Evolutionary conservation across 495 filamentous ascomycete species (phyloP).

Genomic region (Aspergillus hancockii): DNA sequence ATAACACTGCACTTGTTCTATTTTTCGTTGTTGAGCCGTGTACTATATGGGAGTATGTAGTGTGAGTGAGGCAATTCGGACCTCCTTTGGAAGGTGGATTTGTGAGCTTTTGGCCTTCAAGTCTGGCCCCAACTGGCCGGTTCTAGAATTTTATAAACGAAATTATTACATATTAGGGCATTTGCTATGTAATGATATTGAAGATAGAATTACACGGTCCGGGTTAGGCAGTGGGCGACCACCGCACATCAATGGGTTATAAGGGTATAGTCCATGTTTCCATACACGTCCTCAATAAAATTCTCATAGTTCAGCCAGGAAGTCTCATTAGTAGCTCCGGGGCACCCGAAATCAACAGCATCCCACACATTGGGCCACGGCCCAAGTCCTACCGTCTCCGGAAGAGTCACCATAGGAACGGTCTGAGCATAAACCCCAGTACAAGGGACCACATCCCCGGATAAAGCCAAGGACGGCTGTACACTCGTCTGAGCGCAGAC

Average conservation of each 20-base stretch:
- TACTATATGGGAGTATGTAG: slow-evolving; percentile 24
- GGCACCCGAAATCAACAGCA: slow-evolving; percentile 26
- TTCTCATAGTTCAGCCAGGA: slow-evolving; percentile 38
- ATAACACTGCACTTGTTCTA: slow-evolving; percentile 5
- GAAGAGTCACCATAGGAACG: neutral
- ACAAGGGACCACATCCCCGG: neutral
- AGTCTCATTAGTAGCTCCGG: slow-evolving; percentile 17
- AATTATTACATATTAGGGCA: neutral
- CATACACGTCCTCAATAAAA: slow-evolving; percentile 37
- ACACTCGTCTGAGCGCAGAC: slow-evolving; percentile 9
- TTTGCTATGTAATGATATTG: neutral
- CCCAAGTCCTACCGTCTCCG: neutral
- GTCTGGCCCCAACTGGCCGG: neutral
- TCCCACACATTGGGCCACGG: slow-evolving; percentile 37
- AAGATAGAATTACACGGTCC: neutral
- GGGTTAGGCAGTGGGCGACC: neutral
- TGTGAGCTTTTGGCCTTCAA: neutral
- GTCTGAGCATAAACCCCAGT: neutral
- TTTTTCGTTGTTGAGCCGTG: slow-evolving; percentile 13
- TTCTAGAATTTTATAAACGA: slow-evolving; percentile 7
- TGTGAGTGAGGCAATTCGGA: neutral
- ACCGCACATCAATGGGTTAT: neutral
- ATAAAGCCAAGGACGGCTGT: neutral
- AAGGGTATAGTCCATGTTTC: slow-evolving; percentile 19
- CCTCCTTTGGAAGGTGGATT: neutral